Base-by-base conservation (phyloP, 192 early-diverging fungal genomes). In the Lobosporangium transversale region DNA sequence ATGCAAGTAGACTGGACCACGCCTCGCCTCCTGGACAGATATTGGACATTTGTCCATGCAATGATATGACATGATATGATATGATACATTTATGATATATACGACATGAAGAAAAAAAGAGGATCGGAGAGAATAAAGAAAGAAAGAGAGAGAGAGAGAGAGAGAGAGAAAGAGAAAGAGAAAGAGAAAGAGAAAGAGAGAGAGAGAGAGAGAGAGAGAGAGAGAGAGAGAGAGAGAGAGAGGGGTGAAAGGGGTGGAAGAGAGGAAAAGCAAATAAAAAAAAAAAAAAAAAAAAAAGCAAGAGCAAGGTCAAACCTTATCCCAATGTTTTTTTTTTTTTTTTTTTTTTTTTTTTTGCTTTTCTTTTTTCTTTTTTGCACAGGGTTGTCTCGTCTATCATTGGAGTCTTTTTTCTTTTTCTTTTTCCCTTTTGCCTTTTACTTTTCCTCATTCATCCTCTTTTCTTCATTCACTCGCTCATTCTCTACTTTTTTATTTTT, bases 231-330 rank as follows among this genome's bases (percentile, higher is more conserved):
- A 7, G 37, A 14, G 37, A 14, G 14, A 10, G 8, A 14, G 37
- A 40, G 37, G 14, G n/a, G 47, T 21, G 21, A 6, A n/a, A 43
- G 26, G 55, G 51, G 29, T 49, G 47, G 47, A 30, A 47, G 52
- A 49, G 30, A 58, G 50, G 15, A 70, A 62, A 62, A 58, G 50
- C 43, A 73, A 43, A n/a, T 33, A 58, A 20, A 35, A 23, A 20
- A 8, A 6, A 43, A 50, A 27, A 30, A 31, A 44, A 23, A 40
- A 20, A 6, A 11, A 57, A 29, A 27, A 24, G n/a, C 48, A 23
- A 36, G 31, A 60, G 53, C 44, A 24, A 57, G 60, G 40, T 31
- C 36, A 36, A 43, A 44, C 42, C 60, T 70, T 76, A 59, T 66
- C 61, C 60, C 64, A 58, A 21, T 53, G 37, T 63, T 53, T 43